Conservation (phyloP, 176 grass and related monocot species). For the Cocos nucifera region DNA sequence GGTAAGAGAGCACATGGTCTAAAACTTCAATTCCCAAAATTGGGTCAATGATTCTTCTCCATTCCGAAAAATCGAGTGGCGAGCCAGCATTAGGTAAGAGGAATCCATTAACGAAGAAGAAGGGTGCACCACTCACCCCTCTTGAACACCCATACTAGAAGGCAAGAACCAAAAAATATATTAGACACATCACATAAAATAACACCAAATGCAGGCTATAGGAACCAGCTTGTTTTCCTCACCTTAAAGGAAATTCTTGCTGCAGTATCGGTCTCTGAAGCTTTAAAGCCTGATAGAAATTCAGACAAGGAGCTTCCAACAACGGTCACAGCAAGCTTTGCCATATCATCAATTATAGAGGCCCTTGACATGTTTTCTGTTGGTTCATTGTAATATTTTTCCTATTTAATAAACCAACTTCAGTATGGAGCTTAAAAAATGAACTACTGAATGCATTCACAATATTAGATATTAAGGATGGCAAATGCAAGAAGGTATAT, state of each 20-base stretch:
- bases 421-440: background rate
- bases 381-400: conserved; percentile 50
- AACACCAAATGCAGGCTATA: too few relatives aligned
- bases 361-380: conserved; percentile 40
- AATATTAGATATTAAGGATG: too few relatives aligned
- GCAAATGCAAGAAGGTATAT: too few relatives aligned
- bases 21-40: conserved; percentile 26
- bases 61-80: conserved; percentile 46
- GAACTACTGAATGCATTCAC: background rate
- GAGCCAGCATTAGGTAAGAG: conserved; percentile 60
- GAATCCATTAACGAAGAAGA: conserved; percentile 95
- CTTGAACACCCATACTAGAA: conserved; percentile 76
- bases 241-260: conserved; percentile 83
- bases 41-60: conserved; percentile 54
- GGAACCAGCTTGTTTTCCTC: background rate
- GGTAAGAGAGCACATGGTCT: background rate
- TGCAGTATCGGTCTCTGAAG: conserved; percentile 43
- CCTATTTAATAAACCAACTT: conserved; percentile 35
- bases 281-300: conserved; percentile 62
- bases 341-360: conserved; percentile 38
- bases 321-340: conserved; percentile 28
- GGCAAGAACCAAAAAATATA: too few relatives aligned
- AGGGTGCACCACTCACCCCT: conserved; percentile 62
- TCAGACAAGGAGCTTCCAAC: conserved; percentile 56
- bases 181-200: too few relatives aligned